Conservation (phyloP, 2,329 filamentous ascomycete genomes). For the Colletotrichum tabaci region DNA sequence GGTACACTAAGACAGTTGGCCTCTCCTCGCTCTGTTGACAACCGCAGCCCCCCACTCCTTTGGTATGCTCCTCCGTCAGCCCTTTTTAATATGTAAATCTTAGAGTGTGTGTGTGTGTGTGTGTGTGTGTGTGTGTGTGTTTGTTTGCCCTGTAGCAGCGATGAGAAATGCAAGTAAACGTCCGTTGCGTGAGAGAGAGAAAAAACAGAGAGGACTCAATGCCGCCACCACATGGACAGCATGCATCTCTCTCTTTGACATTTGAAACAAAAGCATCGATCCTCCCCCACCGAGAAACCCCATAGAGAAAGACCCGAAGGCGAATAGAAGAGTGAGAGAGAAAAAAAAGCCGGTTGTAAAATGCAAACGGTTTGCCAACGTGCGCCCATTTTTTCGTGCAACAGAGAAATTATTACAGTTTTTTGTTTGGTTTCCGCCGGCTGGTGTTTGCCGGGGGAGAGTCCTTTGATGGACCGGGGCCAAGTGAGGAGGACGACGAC, state of each 20-base stretch:
- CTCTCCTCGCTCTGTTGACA: background rate
- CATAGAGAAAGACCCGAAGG: background rate
- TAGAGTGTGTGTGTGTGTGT: constrained; percentile 12
- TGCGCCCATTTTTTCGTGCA: constrained; percentile 33
- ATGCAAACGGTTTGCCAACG: constrained; percentile 29
- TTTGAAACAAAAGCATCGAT: constrained; percentile 16
- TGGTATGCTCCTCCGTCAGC: constrained; percentile 10
- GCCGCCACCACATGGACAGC: background rate
- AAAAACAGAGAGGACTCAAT: background rate
- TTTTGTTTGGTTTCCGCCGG: background rate
- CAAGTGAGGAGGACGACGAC: background rate
- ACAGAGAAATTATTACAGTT: constrained; percentile 39
- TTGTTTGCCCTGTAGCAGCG: constrained; percentile 14
- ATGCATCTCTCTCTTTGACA: background rate
- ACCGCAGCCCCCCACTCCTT: background rate
- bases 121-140: constrained; percentile 26
- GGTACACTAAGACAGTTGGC: constrained; percentile 14
- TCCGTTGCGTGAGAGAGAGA: constrained; percentile 16
- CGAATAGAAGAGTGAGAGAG: background rate
- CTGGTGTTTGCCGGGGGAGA: background rate
- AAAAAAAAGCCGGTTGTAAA: background rate
- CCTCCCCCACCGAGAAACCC: background rate
- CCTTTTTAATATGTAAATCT: constrained; percentile 20
- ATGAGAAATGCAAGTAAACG: constrained; percentile 33
- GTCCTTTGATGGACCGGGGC: background rate